Percentiles rank a stretch among this genome's conserved stretches.
Evolutionary conservation across 495 filamentous ascomycete genomes (phyloP).

Genomic region (Talaromyces thailandensis): DNA sequence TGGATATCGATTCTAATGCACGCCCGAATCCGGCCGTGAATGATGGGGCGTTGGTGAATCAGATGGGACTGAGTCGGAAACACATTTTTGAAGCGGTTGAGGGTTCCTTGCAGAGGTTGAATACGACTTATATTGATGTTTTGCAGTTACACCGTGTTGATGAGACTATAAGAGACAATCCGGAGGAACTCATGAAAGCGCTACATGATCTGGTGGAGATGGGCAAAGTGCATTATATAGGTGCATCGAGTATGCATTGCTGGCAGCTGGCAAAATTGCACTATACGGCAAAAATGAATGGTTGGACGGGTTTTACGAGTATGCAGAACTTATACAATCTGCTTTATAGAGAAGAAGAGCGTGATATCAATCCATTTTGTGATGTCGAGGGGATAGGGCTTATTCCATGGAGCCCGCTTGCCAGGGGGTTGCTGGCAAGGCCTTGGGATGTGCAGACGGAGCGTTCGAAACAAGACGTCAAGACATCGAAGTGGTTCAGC

Average conservation of each 20-base stretch:
- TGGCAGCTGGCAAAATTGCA: slow-evolving; percentile 12
- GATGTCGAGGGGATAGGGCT: slow-evolving; percentile 56
- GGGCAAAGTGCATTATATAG: too few species aligned
- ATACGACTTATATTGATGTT: slow-evolving; percentile 7
- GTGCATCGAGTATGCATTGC: too few species aligned
- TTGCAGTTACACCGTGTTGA: too few species aligned
- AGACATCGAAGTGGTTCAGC: slow-evolving; percentile 33
- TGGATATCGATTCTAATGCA: too few species aligned
- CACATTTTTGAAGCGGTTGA: slow-evolving; percentile 66
- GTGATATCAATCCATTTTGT: slow-evolving; percentile 63
- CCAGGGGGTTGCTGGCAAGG: slow-evolving; percentile 42
- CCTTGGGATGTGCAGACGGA: slow-evolving; percentile 15
- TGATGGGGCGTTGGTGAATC: slow-evolving; percentile 11
- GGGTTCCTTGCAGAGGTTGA: slow-evolving; percentile 55
- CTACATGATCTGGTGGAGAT: too few species aligned
- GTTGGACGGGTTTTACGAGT: slow-evolving; percentile 60
- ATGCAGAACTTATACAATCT: slow-evolving; percentile 69
- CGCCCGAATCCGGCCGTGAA: too few species aligned
- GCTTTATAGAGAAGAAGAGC: slow-evolving; percentile 62
- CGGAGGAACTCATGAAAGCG: too few species aligned
- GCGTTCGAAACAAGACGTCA: slow-evolving; percentile 14
- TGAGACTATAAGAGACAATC: too few species aligned
- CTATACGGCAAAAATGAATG: slow-evolving; percentile 37
- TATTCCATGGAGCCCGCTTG: slow-evolving; percentile 56
- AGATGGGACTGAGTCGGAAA: slow-evolving; percentile 48